Evolutionary conservation across 2,329 filamentous ascomycete genomes (phyloP).

Genomic region (Penicillium sp.): DNA sequence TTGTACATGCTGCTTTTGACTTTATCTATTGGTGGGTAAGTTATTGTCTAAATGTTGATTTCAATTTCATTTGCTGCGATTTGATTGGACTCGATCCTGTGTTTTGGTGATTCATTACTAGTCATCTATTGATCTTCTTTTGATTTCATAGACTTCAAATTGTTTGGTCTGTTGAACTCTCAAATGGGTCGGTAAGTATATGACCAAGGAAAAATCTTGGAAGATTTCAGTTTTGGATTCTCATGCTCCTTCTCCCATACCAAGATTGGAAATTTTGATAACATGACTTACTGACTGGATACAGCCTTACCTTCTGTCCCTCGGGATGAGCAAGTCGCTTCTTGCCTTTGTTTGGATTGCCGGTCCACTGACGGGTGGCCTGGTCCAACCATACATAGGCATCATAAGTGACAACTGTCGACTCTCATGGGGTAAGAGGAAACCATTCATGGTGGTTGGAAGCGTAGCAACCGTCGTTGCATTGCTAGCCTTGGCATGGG

Average conservation of each 20-base stretch:
- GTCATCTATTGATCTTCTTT: constrained; percentile 10
- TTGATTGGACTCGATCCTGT: neutral
- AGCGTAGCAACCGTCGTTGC: constrained; percentile 65
- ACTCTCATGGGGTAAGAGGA: constrained; percentile 71
- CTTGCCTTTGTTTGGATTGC: constrained; percentile 85
- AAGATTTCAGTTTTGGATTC: neutral
- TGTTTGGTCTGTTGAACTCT: constrained; percentile 92
- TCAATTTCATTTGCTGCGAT: neutral
- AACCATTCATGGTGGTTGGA: constrained; percentile 76
- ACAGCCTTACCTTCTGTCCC: constrained; percentile 70
- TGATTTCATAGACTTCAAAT: constrained; percentile 68
- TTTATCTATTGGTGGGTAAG: constrained; percentile 72
- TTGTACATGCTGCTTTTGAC: constrained; percentile 87
- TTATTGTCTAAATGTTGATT: constrained; percentile 1
- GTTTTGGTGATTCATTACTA: neutral
- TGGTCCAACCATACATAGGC: constrained; percentile 80
- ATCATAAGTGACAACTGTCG: constrained; percentile 78
- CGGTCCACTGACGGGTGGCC: constrained; percentile 71
- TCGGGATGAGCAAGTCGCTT: constrained; percentile 78
- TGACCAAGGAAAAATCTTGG: neutral
- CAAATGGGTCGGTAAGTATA: constrained; percentile 71
- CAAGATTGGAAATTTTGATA: neutral
- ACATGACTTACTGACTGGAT: neutral
- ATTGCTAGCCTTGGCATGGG: constrained; percentile 71
- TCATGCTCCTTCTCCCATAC: neutral